Percentiles rank a stretch among this genome's conserved stretches.
Evolutionary conservation across 2,329 filamentous ascomycete species (phyloP).

Genomic region (Mariannaea sp.): DNA sequence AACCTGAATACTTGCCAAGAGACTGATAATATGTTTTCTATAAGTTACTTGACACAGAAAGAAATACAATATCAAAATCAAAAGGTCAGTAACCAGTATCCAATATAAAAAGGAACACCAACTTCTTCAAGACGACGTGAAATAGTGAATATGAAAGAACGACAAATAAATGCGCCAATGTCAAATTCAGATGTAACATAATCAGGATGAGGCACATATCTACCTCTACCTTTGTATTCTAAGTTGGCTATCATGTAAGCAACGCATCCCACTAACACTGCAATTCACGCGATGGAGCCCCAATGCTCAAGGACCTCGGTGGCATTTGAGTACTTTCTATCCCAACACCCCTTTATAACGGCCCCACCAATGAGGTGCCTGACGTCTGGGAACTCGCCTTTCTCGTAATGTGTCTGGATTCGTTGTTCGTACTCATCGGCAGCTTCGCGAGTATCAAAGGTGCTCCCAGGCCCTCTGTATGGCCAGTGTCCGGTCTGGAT

Average conservation of each 20-base stretch:
- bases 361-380: neutral
- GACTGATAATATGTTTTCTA: no score
- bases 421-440: conserved; percentile 18
- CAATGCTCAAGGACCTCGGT: conserved; percentile 1
- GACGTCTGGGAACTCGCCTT: conserved; percentile 18
- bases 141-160: no score
- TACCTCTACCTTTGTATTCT: no score
- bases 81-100: no score
- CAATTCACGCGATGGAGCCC: neutral
- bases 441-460: conserved; percentile 12
- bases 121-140: no score
- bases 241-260: neutral
- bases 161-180: no score
- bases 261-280: neutral
- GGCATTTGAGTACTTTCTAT: neutral
- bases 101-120: no score
- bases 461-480: conserved; percentile 15
- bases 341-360: conserved; percentile 9
- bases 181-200: no score
- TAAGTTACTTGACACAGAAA: no score
- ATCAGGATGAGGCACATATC: no score
- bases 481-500: conserved; percentile 27
- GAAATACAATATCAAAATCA: no score
- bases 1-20: no score
- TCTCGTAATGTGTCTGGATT: conserved; percentile 18